Base-by-base conservation (phyloP, 345 rosid species). In the Leavenworthia alabamica region DNA sequence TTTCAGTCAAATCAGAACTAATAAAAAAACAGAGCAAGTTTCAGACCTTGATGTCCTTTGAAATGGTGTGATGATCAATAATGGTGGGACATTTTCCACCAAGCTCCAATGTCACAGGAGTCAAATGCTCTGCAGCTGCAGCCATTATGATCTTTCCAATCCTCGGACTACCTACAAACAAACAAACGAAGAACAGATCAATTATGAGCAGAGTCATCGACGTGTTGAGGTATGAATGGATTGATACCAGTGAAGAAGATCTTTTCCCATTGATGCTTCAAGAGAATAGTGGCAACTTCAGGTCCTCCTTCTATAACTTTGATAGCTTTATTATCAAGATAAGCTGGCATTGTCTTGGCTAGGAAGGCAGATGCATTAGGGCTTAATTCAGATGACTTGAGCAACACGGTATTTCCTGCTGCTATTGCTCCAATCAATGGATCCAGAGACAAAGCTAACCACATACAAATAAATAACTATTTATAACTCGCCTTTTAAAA, bases 61-160 rank as follows among this genome's bases (percentile, higher is more conserved):
- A 73, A 67, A 57, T 56, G 35, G 86, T 62, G 55, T 63, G 71
- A 23, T 72, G 57, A 65, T 89, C 93, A 14, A 92, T 4, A 48
- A 92, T 75, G 4, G 80, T 76, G 16, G 96, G 98, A 59, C 90
- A 76, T 74, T 92, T 92, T 44, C 93, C 98, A 2, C 98, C 96
- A 43, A 89, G 82, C 79, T 92, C 98, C 3, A 92, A 74, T 11
- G 89, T 81, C 51, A 92, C 95, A 0, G 98, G 96, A 4, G 96
- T 89, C 56, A 92, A 72, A 82, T 92, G 81, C 66, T 71, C 66
- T 6, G 89, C 95, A 4, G 98, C 98, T 15, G 95, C 96, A 3
- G 85, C 28, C 90, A 89, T 72, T 37, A 92, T 70, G 24, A 82
- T 69, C 44, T 77, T 75, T 2, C 93, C 98, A 3, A 85, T 85